Base-by-base conservation (phyloP, 2,329 filamentous ascomycete species). In the Phialophora macrospora region DNA sequence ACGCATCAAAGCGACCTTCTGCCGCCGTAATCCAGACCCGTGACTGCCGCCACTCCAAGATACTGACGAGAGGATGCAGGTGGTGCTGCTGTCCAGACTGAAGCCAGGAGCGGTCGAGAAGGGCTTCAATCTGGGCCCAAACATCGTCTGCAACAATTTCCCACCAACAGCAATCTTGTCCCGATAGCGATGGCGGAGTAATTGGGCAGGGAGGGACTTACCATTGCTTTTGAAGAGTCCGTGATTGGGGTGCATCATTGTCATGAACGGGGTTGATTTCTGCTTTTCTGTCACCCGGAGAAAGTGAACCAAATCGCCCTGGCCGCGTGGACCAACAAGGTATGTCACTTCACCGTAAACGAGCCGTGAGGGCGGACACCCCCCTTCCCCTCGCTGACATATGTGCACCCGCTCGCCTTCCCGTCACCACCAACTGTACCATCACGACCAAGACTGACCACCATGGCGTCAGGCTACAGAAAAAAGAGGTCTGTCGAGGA, bases 81-180 rank as follows among this genome's bases (percentile, higher is more conserved):
- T 49, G 28, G 59, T 55, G 44, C 30, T 49, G 17, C 34, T 63
- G 34, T 63, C 60, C 41, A 62, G 63, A 60, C 41, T 58, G 26
- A 65, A 63, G 63, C 55, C 56, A 68, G 46, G 60, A 52, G 59
- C 57, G 59, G 63, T 64, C 56, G 63, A 63, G 38, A 54, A 65
- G 49, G 55, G 62, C 62, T 60, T 65, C 63, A 28, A 41, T 41
- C 30, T 46, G 34, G 57, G 41, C 26, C 49, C 52, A n/a, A 20
- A 41, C 63, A n/a, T 56, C 46, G 24, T 17, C 14, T 30, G 52
- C 63, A 46, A 52, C 59, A n/a, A 34, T 49, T 8, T 34, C 8
- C 24, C 34, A 44, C 52, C 17, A 17, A 41, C 32, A 26, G 17
- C 8, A 57, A 56, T 30, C 22, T 30, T 5, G 49, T 51, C 26